A percentile compares a stretch with the other conserved stretches of the same genome.
These are phyloP conservation scores for Colletotrichum chrysophilum DNA, from an alignment of 2,329 filamentous ascomycete species.

Conservation along the genomic window DNA sequence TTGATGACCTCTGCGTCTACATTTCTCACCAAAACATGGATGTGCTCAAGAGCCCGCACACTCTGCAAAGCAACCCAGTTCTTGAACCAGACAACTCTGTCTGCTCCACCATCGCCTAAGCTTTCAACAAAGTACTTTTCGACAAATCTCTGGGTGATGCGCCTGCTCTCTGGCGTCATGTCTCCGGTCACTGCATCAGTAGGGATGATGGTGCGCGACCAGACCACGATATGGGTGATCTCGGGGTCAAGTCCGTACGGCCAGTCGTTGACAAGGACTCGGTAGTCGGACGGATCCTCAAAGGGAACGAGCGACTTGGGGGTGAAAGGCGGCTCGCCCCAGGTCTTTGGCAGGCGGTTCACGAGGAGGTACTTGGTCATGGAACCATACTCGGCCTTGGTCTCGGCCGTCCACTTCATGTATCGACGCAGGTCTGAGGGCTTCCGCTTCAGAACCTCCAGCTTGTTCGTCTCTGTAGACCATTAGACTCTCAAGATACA, in stretches of 20 bases:
- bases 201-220: conserved; percentile 83
- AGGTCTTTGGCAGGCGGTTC: conserved; percentile 70
- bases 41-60: conserved; percentile 85
- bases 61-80: conserved; percentile 92
- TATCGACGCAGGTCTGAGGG: conserved; percentile 84
- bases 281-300: conserved; percentile 61
- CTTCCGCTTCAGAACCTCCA: conserved; percentile 78
- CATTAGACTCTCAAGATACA: background rate
- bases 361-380: conserved; percentile 80
- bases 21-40: conserved; percentile 75
- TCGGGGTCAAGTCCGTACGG: conserved; percentile 77
- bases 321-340: conserved; percentile 66
- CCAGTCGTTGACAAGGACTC: conserved; percentile 89
- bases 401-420: conserved; percentile 75
- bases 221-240: conserved; percentile 86
- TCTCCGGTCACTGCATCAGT: conserved; percentile 75
- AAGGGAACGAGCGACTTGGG: conserved; percentile 58
- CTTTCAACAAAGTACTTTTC: conserved; percentile 68
- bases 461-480: conserved; percentile 58
- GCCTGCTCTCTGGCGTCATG: conserved; percentile 70
- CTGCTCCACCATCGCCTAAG: conserved; percentile 54
- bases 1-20: conserved; percentile 56
- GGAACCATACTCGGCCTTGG: conserved; percentile 76
- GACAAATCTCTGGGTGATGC: conserved; percentile 72
- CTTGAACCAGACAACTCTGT: conserved; percentile 83